phyloP scores from a whole-genome alignment of 495 filamentous ascomycete genomes.

The Talaromyces ruber region DNA sequence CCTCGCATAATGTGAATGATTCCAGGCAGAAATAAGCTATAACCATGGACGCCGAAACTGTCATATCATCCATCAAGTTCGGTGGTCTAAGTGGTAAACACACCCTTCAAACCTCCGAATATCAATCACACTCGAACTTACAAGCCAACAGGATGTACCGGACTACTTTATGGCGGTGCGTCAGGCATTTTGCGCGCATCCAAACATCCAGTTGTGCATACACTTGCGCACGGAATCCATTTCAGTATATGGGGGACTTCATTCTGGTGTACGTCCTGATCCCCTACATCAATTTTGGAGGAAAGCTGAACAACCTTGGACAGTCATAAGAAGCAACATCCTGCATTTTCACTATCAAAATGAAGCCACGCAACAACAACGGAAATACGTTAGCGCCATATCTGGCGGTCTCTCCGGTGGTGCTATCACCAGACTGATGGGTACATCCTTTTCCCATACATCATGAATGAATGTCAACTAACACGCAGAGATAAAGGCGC shows the following conservation, averaged over 20 bases:
- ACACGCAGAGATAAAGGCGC: constrained; percentile 25
- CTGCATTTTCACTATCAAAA: constrained; percentile 35
- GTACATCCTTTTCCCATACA: constrained; percentile 29
- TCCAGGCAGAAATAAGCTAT: neutral
- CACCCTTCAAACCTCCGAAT: constrained; percentile 1
- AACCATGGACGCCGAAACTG: constrained; percentile 11
- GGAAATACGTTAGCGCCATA: constrained; percentile 52
- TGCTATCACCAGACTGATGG: constrained; percentile 49
- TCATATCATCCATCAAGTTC: constrained; percentile 38
- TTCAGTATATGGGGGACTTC: constrained; percentile 70
- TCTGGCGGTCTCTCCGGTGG: constrained; percentile 66
- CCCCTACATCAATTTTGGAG: neutral
- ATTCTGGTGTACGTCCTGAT: constrained; percentile 57
- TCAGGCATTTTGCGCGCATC: constrained; percentile 58
- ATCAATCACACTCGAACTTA: neutral
- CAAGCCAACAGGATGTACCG: constrained; percentile 48
- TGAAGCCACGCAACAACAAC: constrained; percentile 42
- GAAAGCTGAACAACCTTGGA: neutral
- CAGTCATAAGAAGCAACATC: constrained; percentile 34
- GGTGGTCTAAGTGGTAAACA: constrained; percentile 45
- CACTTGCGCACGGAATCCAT: constrained; percentile 63
- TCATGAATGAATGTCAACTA: neutral
- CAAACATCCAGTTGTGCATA: constrained; percentile 63
- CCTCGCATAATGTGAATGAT: neutral
- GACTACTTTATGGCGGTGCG: constrained; percentile 63